Evolutionary conservation across 805 yeast species (phyloP), one percentile per base, ranked within the genome.

Genomic region (Lachancea mirantina): DNA sequence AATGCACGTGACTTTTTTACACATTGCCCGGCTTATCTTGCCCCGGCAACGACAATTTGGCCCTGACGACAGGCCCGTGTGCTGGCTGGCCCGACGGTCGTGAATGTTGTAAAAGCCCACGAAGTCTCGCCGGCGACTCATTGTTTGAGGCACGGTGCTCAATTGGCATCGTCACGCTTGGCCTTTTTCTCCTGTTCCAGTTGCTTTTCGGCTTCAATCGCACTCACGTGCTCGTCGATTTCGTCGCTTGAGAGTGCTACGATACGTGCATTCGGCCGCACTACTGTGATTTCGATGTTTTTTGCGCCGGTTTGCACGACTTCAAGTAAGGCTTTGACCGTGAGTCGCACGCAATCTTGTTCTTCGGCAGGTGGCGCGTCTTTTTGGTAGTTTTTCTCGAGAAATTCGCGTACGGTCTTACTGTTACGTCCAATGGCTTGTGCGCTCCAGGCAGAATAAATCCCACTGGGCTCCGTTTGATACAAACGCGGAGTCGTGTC

Each of bases 231-330:
- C 37, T 68, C 68, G 46, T 76, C 80, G 43, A 88, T 77, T 45
- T 78, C 83, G 13, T 82, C 94, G 34, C 75, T 70, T 11, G 75
- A 62, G 52, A 88, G 69, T 34, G 64, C 62, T 42, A 71, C 70
- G 45, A 84, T 71, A 23, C 68, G 60, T 45, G 70, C 64, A 32
- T 74, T 76, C 19, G 96, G 83, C 41, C 74, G 75, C 73, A 89
- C 76, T 23, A 92, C 78, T 4, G 94, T 82, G 31, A 92, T 77
- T 62, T 92, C 98, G 54, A 92, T 88, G 60, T 92, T 92, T 57
- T 84, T 84, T 27, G 96, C 94, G 25, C 98, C 98, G 2, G 96
- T 88, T 65, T 92, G 97, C 15, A 92, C 98, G 30, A 92, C 96
- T 60, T 92, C 98, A 48, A 92, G 69, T 47, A 92, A 68, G 11